Percentiles rank a stretch among this genome's conserved stretches.
These are phyloP conservation scores for Anethum foeniculum DNA, from an alignment of 140 eudicot genomes.

Conservation along the genomic window DNA sequence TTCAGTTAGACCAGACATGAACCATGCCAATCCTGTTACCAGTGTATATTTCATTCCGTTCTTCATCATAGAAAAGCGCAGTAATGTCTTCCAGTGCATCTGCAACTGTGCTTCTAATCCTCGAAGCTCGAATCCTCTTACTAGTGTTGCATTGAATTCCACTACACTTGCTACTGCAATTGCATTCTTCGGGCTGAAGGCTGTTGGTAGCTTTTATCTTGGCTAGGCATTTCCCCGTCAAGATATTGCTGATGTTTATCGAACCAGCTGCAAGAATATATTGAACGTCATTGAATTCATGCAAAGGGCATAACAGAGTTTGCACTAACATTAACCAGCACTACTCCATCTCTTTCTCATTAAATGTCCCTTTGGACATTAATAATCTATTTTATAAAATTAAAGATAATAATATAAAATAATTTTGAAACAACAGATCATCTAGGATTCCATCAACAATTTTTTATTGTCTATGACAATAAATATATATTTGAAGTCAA, in stretches of 20 bases:
- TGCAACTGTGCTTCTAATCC: constrained; percentile 45
- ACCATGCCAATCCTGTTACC: constrained; percentile 59
- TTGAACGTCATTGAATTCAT: background rate
- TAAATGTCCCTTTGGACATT: background rate
- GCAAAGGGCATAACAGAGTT: background rate
- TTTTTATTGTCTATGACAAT: background rate
- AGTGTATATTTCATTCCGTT: constrained; percentile 65
- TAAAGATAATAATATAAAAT: too few species aligned
- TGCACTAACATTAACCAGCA: background rate
- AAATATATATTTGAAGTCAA: background rate
- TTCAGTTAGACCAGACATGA: constrained; percentile 69
- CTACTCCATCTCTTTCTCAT: background rate
- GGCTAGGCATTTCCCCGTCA: constrained; percentile 70
- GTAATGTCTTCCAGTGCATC: constrained; percentile 73
- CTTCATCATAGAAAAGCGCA: constrained; percentile 72
- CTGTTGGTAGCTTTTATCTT: constrained; percentile 42
- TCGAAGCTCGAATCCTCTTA: constrained; percentile 34
- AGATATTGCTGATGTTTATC: constrained; percentile 51
- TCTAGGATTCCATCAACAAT: background rate
- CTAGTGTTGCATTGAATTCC: constrained; percentile 34
- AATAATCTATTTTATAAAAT: background rate
- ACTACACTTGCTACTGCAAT: constrained; percentile 30
- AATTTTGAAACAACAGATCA: background rate
- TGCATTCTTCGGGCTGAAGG: constrained; percentile 28
- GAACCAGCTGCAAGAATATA: constrained; percentile 42